phyloP scores from a whole-genome alignment of 176 grass and related monocot species.

The Musa beccarii region DNA sequence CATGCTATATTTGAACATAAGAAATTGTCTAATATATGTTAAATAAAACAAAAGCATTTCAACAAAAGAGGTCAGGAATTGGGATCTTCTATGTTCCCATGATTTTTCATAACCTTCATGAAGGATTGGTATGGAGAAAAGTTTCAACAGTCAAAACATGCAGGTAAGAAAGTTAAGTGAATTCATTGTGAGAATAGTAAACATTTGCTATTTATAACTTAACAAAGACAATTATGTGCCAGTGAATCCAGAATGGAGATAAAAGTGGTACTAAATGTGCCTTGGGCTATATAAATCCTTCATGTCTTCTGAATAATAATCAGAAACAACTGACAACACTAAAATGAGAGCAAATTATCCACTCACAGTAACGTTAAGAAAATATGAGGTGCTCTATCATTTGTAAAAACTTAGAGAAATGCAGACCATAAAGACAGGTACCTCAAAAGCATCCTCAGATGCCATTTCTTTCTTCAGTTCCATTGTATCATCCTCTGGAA shows the following conservation, averaged over 20 bases:
- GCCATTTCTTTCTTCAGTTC: background rate
- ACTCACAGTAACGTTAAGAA: background rate
- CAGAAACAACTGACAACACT: background rate
- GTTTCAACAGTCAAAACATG: too few relatives aligned
- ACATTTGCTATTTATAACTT: background rate
- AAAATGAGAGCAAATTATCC: background rate
- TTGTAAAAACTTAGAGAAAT: background rate
- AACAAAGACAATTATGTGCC: background rate
- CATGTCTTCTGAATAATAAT: background rate
- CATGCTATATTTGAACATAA: too few relatives aligned
- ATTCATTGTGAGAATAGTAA: background rate
- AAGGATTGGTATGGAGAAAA: background rate
- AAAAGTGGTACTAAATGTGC: background rate
- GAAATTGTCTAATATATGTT: too few relatives aligned
- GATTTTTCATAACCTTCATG: background rate
- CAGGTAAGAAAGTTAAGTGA: background rate
- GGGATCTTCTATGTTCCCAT: background rate
- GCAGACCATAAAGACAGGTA: background rate
- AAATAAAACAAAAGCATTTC: too few relatives aligned
- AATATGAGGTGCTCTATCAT: background rate
- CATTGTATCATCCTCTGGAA: background rate
- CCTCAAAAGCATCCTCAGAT: constrained; percentile 2
- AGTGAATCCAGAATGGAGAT: background rate
- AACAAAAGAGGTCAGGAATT: background rate
- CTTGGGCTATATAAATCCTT: background rate